Evolutionary conservation across 495 filamentous ascomycete species (phyloP).

Genomic region (Chaetomium fimeti): DNA sequence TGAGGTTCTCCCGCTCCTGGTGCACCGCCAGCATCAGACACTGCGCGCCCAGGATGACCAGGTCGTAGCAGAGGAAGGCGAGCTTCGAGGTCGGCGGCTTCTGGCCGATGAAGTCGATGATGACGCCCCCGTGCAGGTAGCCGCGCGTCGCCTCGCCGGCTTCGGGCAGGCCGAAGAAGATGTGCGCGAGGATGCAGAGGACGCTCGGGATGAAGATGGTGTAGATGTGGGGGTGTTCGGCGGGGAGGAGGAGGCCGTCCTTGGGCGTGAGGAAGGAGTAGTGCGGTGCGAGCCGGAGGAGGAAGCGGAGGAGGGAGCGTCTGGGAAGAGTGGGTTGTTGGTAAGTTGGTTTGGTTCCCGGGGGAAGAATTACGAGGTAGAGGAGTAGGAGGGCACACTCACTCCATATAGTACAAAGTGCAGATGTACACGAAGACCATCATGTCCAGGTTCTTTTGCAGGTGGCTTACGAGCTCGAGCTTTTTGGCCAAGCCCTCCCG

Average conservation of each 20-base stretch:
- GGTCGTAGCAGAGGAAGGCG: slow-evolving; percentile 62
- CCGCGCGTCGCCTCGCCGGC: slow-evolving; percentile 74
- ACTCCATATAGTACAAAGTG: slow-evolving; percentile 91
- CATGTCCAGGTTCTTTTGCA: slow-evolving; percentile 73
- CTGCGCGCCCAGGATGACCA: slow-evolving; percentile 64
- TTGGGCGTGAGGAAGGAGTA: slow-evolving; percentile 78
- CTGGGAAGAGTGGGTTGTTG: slow-evolving; percentile 43
- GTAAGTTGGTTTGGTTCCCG: background rate
- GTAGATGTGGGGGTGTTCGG: slow-evolving; percentile 65
- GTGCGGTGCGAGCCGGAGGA: slow-evolving; percentile 68
- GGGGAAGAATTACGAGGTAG: background rate
- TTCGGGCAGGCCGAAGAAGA: slow-evolving; percentile 58
- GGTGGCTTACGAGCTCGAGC: slow-evolving; percentile 63
- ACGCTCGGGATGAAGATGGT: slow-evolving; percentile 69
- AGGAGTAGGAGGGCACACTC: slow-evolving; percentile 33
- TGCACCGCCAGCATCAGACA: slow-evolving; percentile 71
- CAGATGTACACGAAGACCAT: slow-evolving; percentile 79
- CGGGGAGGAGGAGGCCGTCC: slow-evolving; percentile 58
- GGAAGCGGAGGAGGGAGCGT: slow-evolving; percentile 72
- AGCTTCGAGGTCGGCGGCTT: slow-evolving; percentile 67
- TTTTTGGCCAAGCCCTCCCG: slow-evolving; percentile 54
- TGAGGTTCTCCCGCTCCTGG: slow-evolving; percentile 63
- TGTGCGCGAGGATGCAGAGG: slow-evolving; percentile 70
- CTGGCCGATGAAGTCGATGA: slow-evolving; percentile 86
- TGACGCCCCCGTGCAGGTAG: slow-evolving; percentile 79